Evolutionary conservation across 345 rosid species (phyloP).

Genomic region (Populus euphratica): DNA sequence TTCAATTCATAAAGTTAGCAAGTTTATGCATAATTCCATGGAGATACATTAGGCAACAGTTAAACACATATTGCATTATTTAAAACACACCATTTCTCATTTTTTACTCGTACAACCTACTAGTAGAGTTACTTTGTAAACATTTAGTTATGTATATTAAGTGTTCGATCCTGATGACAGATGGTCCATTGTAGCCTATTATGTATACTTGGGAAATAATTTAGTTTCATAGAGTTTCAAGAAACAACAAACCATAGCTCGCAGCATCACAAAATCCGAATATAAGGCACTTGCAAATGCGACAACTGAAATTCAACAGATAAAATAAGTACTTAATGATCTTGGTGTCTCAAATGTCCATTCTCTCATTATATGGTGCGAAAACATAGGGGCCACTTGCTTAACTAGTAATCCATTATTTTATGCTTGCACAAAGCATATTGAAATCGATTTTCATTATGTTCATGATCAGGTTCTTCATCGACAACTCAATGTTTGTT

Average conservation of each 20-base stretch:
- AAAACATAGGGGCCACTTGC: no score
- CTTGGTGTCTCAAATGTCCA: rapidly evolving
- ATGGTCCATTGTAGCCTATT: rapidly evolving
- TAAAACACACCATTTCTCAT: background rate
- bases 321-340: no score
- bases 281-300: background rate
- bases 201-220: background rate
- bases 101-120: rapidly evolving
- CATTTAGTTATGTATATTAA: background rate
- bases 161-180: background rate
- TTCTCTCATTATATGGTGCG: rapidly evolving
- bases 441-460: no score
- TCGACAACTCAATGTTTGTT: no score
- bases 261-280: rapidly evolving
- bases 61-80: rapidly evolving
- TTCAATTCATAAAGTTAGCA: background rate
- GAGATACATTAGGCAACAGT: rapidly evolving
- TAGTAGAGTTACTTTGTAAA: no score
- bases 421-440: no score
- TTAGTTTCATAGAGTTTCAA: no score
- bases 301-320: no score
- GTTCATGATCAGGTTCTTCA: rapidly evolving
- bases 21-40: rapidly evolving
- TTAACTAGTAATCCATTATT: no score
- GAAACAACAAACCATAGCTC: background rate